Evolutionary conservation across 1,139 yeast species (phyloP), one percentile per base, ranked within the genome.

Genomic region (Blastobotrys aristatus): DNA sequence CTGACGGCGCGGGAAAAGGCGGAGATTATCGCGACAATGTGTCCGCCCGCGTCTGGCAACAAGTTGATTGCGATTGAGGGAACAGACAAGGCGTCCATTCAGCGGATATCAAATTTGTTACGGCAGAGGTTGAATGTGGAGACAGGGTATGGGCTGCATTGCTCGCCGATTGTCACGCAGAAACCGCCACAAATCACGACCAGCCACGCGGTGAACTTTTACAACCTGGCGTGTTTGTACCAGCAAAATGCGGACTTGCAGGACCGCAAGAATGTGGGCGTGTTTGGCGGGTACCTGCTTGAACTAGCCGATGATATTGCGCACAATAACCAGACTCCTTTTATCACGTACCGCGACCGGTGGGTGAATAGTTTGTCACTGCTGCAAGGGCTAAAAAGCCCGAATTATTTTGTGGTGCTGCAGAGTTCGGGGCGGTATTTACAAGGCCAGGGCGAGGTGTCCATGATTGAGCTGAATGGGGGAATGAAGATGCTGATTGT

Each of bases 11-110:
- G 60, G 2, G 63, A 60, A 36, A 61, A 61, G 50, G 64, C 61
- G 1, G 64, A 61, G 29, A 50, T 59, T 24, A 44, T 61, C 36
- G 51, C 59, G 3, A 53, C 55, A 43, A 54, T 57, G 8, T 59
- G 64, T 21, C 57, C 60, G 3, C 35, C 53, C 14, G 17, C 46
- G 29, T 14, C 37, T 43, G 47, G 29, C 30, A 17, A 49, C 54
- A 26, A 49, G 43, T 52, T 59, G 20, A 51, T 60, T 29, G 59
- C 65, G 10, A 52, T 61, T 11, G 65, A 61, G 29, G 64, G 64
- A 11, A 50, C 46, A 10, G 61, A 60, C 40, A 48, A 46, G 26
- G 57, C 50, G 18, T 44, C 57, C 50, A 53, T 57, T 11, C 39
- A 49, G 27, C 42, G 48, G 24, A 46, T 59, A 7, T 44, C 52